phyloP scores from a whole-genome alignment of 106 monocot species.

The Vanilla planifolia region DNA sequence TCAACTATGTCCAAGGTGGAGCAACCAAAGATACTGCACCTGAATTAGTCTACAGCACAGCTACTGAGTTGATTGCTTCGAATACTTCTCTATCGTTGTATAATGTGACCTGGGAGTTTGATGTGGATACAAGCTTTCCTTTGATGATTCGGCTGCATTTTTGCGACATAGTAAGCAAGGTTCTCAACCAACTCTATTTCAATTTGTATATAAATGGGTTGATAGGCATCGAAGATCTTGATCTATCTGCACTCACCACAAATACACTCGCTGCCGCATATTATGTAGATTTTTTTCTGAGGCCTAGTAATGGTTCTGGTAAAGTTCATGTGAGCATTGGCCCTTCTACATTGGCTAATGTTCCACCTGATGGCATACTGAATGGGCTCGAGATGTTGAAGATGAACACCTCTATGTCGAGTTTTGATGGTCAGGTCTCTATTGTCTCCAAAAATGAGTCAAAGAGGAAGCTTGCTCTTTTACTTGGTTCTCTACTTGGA shows the following conservation, averaged over 20 bases:
- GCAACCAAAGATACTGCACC: constrained; percentile 44
- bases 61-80: constrained; percentile 6
- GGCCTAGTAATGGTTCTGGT: constrained; percentile 5
- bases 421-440: constrained; percentile 1
- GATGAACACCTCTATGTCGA: neutral
- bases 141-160: constrained; percentile 10
- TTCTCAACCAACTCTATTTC: neutral
- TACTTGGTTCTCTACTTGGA: constrained; percentile 3
- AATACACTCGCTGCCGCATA: neutral
- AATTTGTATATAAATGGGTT: constrained; percentile 9
- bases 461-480: neutral
- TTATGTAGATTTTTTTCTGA: neutral
- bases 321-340: constrained; percentile 7
- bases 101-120: constrained; percentile 11
- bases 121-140: constrained; percentile 1
- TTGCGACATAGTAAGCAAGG: constrained; percentile 1
- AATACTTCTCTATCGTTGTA: neutral
- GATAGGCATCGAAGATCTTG: neutral
- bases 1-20: constrained; percentile 16
- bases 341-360: neutral
- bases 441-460: neutral
- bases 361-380: neutral
- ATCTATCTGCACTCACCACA: neutral
- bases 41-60: constrained; percentile 33
- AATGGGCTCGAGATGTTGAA: constrained; percentile 12